A percentile compares a stretch with the other conserved stretches of the same genome.
Conservation (phyloP, 139 green algal genomes). For the Gonium pectorale region DNA sequence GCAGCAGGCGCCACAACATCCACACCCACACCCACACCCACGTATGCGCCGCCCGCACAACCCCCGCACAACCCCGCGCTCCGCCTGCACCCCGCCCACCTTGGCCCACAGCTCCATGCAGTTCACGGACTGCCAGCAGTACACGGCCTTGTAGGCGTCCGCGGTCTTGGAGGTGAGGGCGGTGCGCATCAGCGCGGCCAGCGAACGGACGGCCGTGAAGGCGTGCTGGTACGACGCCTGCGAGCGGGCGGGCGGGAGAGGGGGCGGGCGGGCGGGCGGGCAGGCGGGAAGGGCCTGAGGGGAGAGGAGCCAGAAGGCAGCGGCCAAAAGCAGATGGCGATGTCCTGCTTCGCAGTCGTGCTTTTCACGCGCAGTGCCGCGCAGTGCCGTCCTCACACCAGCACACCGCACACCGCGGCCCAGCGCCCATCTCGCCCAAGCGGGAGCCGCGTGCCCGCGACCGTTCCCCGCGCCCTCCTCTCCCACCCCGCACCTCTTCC, state of each 20-base stretch:
- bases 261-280: neutral
- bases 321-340: too few relatives aligned
- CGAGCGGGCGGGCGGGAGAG: neutral
- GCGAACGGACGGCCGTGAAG: slow-evolving; percentile 86
- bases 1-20: too few relatives aligned
- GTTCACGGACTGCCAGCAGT: slow-evolving; percentile 89
- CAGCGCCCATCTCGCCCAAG: too few relatives aligned
- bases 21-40: neutral
- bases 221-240: slow-evolving; percentile 78
- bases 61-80: neutral
- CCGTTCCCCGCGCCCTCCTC: neutral
- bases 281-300: neutral
- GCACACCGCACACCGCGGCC: too few relatives aligned
- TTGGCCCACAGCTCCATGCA: slow-evolving; percentile 93
- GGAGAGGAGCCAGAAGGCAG: too few relatives aligned
- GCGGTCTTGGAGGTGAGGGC: slow-evolving; percentile 88
- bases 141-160: slow-evolving; percentile 87
- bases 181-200: slow-evolving; percentile 86
- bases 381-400: too few relatives aligned
- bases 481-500: neutral
- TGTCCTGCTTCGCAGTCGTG: too few relatives aligned
- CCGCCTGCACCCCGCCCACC: too few relatives aligned
- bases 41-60: neutral
- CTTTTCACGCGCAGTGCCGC: too few relatives aligned
- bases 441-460: too few relatives aligned